Percentiles rank a stretch among this genome's conserved stretches.
Conservation (phyloP, 2,329 filamentous ascomycete species). For the Emergomyces orientalis region DNA sequence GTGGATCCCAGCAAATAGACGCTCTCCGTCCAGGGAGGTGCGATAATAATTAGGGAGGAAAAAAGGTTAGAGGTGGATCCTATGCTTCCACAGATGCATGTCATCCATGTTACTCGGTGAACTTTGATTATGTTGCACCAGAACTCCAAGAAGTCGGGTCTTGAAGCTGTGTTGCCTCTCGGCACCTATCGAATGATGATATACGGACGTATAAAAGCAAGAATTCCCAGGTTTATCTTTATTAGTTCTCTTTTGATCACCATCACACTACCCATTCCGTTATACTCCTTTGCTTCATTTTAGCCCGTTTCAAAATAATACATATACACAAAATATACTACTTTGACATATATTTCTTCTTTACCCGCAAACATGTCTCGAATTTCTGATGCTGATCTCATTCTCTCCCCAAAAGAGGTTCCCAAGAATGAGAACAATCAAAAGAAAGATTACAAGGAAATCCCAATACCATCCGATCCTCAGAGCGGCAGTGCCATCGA, state of each 20-base stretch:
- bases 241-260: neutral
- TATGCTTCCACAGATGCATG: constrained; percentile 4
- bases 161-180: constrained; percentile 1
- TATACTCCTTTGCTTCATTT: neutral
- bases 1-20: neutral
- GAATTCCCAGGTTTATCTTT: neutral
- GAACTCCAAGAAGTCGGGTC: neutral
- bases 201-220: neutral
- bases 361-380: constrained; percentile 5
- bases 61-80: constrained; percentile 25
- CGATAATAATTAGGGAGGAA: constrained; percentile 34
- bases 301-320: neutral
- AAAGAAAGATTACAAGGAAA: constrained; percentile 8
- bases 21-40: constrained; percentile 16
- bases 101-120: constrained; percentile 3
- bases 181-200: neutral
- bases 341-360: neutral
- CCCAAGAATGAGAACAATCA: neutral
- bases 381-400: constrained; percentile 6
- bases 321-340: neutral
- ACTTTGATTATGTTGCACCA: neutral
- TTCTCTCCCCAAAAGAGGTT: neutral
- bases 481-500: constrained; percentile 50
- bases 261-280: neutral
- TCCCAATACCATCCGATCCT: constrained; percentile 37